Evolutionary conservation across 2,329 filamentous ascomycete genomes (phyloP).

Genomic region (Samsoniella hepiali): DNA sequence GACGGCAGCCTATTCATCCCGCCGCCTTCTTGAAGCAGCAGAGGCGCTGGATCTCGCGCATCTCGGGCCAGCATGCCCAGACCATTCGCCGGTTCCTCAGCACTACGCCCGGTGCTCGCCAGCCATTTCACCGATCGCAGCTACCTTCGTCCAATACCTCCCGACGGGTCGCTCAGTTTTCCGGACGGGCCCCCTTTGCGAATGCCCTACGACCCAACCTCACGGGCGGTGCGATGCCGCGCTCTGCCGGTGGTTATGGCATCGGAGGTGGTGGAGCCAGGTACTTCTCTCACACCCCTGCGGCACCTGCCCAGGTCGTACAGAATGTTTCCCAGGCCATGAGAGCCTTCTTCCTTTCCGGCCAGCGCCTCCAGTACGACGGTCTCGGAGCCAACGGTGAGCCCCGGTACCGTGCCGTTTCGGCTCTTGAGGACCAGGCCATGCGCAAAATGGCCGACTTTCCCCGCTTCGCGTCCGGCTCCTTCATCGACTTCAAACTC

Average conservation of each 20-base stretch:
- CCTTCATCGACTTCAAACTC: conserved; percentile 83
- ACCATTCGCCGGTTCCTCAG: conserved; percentile 51
- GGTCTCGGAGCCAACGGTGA: conserved; percentile 71
- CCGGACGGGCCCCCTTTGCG: conserved; percentile 79
- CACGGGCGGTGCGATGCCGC: conserved; percentile 79
- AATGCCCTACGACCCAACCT: conserved; percentile 87
- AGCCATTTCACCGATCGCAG: conserved; percentile 45
- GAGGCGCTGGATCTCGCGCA: conserved; percentile 49
- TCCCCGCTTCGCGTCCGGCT: conserved; percentile 61
- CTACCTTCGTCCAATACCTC: conserved; percentile 49
- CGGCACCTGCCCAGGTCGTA: conserved; percentile 82
- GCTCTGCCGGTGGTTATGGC: conserved; percentile 86
- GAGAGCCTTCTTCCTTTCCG: conserved; percentile 87
- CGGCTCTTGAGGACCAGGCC: conserved; percentile 68
- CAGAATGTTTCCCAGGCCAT: conserved; percentile 94
- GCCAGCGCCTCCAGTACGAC: conserved; percentile 83
- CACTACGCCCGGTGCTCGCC: conserved; percentile 30
- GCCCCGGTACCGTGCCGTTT: conserved; percentile 76
- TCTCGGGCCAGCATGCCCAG: conserved; percentile 40
- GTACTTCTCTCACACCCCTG: conserved; percentile 87
- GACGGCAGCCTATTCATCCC: conserved; percentile 52
- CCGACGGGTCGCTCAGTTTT: conserved; percentile 56
- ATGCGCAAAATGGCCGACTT: conserved; percentile 62
- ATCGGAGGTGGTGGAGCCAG: conserved; percentile 71
- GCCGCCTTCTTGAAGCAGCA: conserved; percentile 51